phyloP scores from a whole-genome alignment of 1,284 basidiomycete species.

The Irpex lacteus region DNA sequence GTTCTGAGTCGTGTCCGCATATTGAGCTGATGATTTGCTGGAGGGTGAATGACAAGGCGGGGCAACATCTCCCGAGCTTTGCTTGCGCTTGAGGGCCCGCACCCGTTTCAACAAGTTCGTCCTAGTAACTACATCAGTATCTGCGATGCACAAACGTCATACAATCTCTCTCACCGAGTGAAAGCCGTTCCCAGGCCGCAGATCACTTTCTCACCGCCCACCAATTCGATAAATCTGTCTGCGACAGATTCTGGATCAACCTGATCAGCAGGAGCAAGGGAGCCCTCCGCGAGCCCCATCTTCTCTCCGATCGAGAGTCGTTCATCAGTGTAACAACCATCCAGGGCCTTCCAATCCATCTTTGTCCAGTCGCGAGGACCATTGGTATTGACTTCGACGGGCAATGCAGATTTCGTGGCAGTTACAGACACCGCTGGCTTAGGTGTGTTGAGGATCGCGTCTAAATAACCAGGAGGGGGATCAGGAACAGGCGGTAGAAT shows the following conservation, averaged over 20 bases:
- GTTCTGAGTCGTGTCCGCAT: constrained; percentile 47
- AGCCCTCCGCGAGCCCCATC: constrained; percentile 24
- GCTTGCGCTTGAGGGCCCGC: constrained; percentile 59
- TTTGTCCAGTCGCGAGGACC: constrained; percentile 54
- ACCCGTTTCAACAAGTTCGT: constrained; percentile 51
- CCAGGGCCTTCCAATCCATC: constrained; percentile 70
- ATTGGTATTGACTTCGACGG: constrained; percentile 5
- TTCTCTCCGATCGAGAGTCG: constrained; percentile 44
- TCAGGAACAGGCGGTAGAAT: constrained; percentile 7
- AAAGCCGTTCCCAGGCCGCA: constrained; percentile 43
- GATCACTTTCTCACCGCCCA: constrained; percentile 42
- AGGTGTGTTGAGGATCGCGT: constrained; percentile 8
- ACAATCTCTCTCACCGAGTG: constrained; percentile 44
- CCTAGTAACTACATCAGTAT: constrained; percentile 33
- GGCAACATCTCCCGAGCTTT: constrained; percentile 52
- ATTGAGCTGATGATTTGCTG: constrained; percentile 32
- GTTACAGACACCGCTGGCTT: constrained; percentile 11
- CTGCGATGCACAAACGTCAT: background rate
- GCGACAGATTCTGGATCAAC: constrained; percentile 54
- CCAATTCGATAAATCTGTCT: constrained; percentile 44
- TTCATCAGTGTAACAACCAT: constrained; percentile 74
- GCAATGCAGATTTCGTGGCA: constrained; percentile 12
- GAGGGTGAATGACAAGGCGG: constrained; percentile 37
- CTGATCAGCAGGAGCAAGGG: constrained; percentile 45
- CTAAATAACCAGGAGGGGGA: constrained; percentile 5